Evolutionary conservation across 73 alveolate species (phyloP), one percentile per base, ranked within the genome.

Genomic region (Paramecium primaurelia): DNA sequence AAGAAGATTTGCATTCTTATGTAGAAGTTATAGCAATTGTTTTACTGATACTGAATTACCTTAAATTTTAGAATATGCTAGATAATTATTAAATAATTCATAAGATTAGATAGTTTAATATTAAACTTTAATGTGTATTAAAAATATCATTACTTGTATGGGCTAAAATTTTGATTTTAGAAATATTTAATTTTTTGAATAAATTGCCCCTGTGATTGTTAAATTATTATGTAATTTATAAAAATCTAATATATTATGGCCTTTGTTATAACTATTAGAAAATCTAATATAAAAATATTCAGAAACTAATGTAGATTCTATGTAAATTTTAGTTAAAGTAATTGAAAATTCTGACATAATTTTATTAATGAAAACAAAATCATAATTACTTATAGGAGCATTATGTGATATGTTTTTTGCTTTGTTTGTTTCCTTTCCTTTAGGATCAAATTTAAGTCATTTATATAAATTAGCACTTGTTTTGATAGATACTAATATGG

Each of bases 131-230:
- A 80, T 80, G 91, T 80, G 91, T 18, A 80, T 80, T 0, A 80
- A 49, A 18, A 44, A 40, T 8, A 47, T 80, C 10, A 18, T 47
- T 20, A 26, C 4, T 22, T 22, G 34, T 26, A 10, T 64, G 8
- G 64, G n/a, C 2, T 2, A 20, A 58, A 47, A 36, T 22, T 42
- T 40, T 73, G 60, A 73, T 37, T 34, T 45, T 28, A 26, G 37
- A 6, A 32, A 44, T 34, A 26, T 22, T 7, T 9, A 49, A 42
- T 25, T 80, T 26, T 42, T 47, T 25, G 91, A 80, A 80, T 25
- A 80, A 22, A 25, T 80, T 9, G 91, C 91, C 4, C 91, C 91
- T 38, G 73, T 80, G 4, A 47, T 80, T 32, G 75, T 80, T n/a
- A 47, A 80, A 4, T 9, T 80, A 5, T 47, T 80, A 25, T 80